Base-by-base conservation (phyloP, 441 rosid species). In the Populus hybrid region DNA sequence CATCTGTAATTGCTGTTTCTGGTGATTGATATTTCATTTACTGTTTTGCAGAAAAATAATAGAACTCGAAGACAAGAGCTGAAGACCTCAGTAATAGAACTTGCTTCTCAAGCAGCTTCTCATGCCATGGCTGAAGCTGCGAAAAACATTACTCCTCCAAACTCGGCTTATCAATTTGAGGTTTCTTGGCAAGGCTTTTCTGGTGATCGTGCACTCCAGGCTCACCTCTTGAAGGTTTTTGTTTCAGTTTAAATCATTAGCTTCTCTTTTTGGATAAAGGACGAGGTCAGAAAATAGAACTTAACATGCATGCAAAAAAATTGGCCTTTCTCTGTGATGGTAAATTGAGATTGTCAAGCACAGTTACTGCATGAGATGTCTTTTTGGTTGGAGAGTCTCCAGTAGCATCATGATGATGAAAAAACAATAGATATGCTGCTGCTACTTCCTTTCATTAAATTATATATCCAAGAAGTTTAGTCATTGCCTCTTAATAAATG, bases 161-260 rank as follows among this genome's bases (percentile, higher is more conserved):
- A 81, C 69, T 86, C 99, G 61, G 97, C 98, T 69, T 94, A 91
- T 78, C 93, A 95, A 70, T 94, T 94, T 83, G 99, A 95, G 82
- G 88, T 89, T 83, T 86, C 87, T 73, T 95, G 99, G 99, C 88
- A 86, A 80, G 84, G 95, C 78, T 88, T 91, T 71, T 87, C 90
- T 40, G 95, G 95, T 3, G 89, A 94, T 84, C 78, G 73, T 57
- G 76, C 81, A 3, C 82, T 90, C 61, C 97, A 92, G 86, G 82
- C 88, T 81, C 85, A 67, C 23, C 85, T 95, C 73, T 84, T 94
- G 81, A 92, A 92, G 99, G 99, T 95, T 70, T 76, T 68, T 20
- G 36, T 24, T 65, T 14, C 4, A 18, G 21, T 23, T 82, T 12
- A 32, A 73, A 36, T 64, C 3, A 50, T 64, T 30, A 50, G 21